Evolutionary conservation across 306 rosid species (phyloP).

Genomic region (Cucurbita moschata): DNA sequence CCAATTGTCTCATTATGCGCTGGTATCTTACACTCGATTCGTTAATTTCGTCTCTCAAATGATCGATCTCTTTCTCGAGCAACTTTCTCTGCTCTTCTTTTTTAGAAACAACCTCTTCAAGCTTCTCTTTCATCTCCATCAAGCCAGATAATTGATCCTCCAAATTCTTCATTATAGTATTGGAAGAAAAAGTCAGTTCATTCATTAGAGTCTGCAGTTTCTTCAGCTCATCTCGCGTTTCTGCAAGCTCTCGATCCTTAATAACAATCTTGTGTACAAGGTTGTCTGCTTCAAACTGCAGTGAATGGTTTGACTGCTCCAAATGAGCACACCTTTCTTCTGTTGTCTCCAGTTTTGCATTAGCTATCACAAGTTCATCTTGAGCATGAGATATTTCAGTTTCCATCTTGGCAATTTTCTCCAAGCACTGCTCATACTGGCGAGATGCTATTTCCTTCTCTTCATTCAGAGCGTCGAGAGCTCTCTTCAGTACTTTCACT

Average conservation of each 20-base stretch:
- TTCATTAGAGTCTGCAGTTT: slow-evolving; percentile 54
- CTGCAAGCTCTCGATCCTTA: slow-evolving; percentile 66
- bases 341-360: slow-evolving; percentile 37
- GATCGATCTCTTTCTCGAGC: slow-evolving; percentile 44
- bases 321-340: slow-evolving; percentile 42
- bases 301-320: slow-evolving; percentile 62
- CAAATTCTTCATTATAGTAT: slow-evolving; percentile 32
- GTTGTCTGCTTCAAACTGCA: slow-evolving; percentile 48
- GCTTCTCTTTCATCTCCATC: slow-evolving; percentile 77
- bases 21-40: slow-evolving; percentile 47
- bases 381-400: slow-evolving; percentile 47
- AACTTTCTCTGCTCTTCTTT: slow-evolving; percentile 55
- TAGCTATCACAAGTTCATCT: slow-evolving; percentile 42
- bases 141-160: slow-evolving; percentile 57
- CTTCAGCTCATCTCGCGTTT: slow-evolving; percentile 53
- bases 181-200: slow-evolving; percentile 39
- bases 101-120: slow-evolving; percentile 44
- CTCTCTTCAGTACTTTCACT: slow-evolving; percentile 37
- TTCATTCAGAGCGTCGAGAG: slow-evolving; percentile 27
- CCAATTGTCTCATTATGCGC: slow-evolving; percentile 51
- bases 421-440: slow-evolving; percentile 49
- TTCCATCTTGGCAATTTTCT: slow-evolving; percentile 58
- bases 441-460: slow-evolving; percentile 57
- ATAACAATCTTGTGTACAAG: slow-evolving; percentile 53
- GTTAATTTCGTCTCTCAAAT: slow-evolving; percentile 53